phyloP scores from a whole-genome alignment of 345 rosid species.

The Kernera saxatilis region DNA sequence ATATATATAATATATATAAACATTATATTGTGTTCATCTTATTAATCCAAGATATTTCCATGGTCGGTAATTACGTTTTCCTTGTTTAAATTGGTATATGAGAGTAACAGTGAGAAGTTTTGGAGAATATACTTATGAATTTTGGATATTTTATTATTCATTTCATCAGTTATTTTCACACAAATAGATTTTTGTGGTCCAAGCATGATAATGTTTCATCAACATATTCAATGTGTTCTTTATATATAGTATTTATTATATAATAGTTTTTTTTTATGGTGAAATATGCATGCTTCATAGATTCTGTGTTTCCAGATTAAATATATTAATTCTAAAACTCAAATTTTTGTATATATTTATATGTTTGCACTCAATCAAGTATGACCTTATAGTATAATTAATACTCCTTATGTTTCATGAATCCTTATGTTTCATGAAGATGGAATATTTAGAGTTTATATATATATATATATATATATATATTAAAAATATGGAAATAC shows the following conservation, averaged over 20 bases:
- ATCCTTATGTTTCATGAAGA: background rate
- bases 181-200: constrained; percentile 11
- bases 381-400: background rate
- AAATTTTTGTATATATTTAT: background rate
- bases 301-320: background rate
- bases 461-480: background rate
- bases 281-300: constrained; percentile 1
- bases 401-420: background rate
- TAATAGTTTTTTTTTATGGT: background rate
- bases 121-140: background rate
- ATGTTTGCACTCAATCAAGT: background rate
- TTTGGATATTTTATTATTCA: background rate
- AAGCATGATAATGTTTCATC: background rate
- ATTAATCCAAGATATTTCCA: background rate
- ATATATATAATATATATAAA: too few relatives aligned
- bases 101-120: background rate
- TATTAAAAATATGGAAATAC: background rate
- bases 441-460: background rate
- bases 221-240: background rate
- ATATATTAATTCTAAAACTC: too few relatives aligned
- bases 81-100: background rate
- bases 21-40: background rate
- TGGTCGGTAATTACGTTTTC: background rate
- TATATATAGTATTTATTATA: background rate
- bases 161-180: background rate